A percentile compares a stretch with the other conserved stretches of the same genome.
phyloP scores from a whole-genome alignment of 208 protist genomes.

The Jaenimonas drosophilae region DNA sequence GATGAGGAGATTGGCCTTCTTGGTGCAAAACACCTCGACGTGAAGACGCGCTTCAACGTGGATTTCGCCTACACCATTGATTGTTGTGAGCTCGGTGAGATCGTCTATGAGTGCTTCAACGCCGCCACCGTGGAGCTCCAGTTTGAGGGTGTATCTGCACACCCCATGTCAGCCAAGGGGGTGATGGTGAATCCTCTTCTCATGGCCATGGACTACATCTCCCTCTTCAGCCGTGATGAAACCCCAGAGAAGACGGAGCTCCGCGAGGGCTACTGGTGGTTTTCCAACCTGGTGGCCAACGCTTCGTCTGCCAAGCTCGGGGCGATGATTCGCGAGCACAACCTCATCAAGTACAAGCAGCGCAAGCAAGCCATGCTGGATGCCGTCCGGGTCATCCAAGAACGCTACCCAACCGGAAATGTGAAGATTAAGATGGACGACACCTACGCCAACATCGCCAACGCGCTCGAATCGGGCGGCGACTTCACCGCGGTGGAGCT shows the following conservation, averaged over 20 bases:
- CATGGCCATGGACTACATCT: slow-evolving; percentile 75
- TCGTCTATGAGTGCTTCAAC: slow-evolving; percentile 83
- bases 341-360: slow-evolving; percentile 30
- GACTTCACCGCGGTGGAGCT: slow-evolving; percentile 61
- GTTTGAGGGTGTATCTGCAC: slow-evolving; percentile 66
- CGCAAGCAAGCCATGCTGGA: slow-evolving; percentile 39
- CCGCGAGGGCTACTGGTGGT: slow-evolving; percentile 79
- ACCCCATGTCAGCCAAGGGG: slow-evolving; percentile 84
- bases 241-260: slow-evolving; percentile 73
- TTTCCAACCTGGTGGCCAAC: slow-evolving; percentile 47
- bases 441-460: slow-evolving; percentile 72
- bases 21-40: slow-evolving; percentile 72
- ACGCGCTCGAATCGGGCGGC: slow-evolving; percentile 26
- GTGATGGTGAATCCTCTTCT: slow-evolving; percentile 80
- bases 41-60: slow-evolving; percentile 60
- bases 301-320: slow-evolving; percentile 28
- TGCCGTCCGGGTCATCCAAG: slow-evolving; percentile 32
- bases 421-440: slow-evolving; percentile 48
- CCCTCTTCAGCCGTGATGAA: slow-evolving; percentile 45
- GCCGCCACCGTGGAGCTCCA: slow-evolving; percentile 39
- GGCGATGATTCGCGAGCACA: slow-evolving; percentile 68
- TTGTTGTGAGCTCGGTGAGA: slow-evolving; percentile 78
- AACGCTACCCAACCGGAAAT: slow-evolving; percentile 51
- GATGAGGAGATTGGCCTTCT: slow-evolving; percentile 82
- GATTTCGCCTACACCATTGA: slow-evolving; percentile 84